Conservation (phyloP, 306 rosid species). For the Quillaja saponaria region DNA sequence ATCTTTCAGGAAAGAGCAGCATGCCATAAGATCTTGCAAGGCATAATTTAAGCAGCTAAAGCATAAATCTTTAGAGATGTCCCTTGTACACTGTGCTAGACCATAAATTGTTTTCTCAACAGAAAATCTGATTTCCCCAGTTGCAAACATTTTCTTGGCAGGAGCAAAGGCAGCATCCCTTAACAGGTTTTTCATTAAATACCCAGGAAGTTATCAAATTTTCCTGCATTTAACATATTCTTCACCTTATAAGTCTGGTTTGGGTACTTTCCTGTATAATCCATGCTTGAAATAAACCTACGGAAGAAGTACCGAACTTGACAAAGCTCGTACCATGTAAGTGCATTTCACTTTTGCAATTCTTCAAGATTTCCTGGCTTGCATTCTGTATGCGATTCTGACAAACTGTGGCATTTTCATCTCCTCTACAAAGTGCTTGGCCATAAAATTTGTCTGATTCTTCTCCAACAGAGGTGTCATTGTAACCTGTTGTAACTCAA, state of each 20-base stretch:
- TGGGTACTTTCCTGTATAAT: conserved; percentile 47
- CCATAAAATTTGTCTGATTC: conserved; percentile 43
- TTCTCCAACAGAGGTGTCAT: conserved; percentile 25
- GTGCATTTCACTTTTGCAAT: conserved; percentile 44
- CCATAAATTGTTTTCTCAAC: conserved; percentile 46
- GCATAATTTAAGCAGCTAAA: conserved; percentile 47
- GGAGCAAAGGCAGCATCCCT: conserved; percentile 31
- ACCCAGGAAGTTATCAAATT: conserved; percentile 23
- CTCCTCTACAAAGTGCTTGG: conserved; percentile 68
- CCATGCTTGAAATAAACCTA: conserved; percentile 28
- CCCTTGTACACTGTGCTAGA: conserved; percentile 61
- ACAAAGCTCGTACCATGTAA: conserved; percentile 62
- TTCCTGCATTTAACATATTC: conserved; percentile 21
- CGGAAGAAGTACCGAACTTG: conserved; percentile 53
- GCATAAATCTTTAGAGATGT: conserved; percentile 24
- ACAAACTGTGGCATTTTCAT: conserved; percentile 48
- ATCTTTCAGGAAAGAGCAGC: conserved; percentile 38
- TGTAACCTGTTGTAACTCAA: conserved; percentile 34
- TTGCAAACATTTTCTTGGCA: conserved; percentile 45
- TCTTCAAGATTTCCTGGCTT: conserved; percentile 38
- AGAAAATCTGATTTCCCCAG: conserved; percentile 32
- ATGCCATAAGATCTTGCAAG: conserved; percentile 34
- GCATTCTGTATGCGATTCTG: conserved; percentile 46
- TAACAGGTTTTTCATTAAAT: conserved; percentile 37
- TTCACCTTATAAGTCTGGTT: conserved; percentile 25